Evolutionary conservation across 148 eudicot species (phyloP).

Genomic region (Arbutus unedo): DNA sequence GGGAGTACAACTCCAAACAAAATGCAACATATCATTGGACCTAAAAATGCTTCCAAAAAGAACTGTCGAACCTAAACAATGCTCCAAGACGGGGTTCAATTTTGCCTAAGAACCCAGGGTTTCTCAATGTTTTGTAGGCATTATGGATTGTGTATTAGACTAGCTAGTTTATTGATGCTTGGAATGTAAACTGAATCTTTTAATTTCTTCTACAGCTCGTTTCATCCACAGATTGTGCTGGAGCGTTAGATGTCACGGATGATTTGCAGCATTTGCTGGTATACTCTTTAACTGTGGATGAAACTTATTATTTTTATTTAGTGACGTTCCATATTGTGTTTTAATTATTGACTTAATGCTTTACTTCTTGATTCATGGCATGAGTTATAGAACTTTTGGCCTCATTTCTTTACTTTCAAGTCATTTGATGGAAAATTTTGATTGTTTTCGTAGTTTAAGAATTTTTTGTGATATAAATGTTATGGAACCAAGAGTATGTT

Average conservation of each 20-base stretch:
- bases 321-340: not conserved
- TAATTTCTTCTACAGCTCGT: conserved; percentile 60
- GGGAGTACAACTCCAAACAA: not conserved
- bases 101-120: not conserved
- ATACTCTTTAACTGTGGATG: conserved; percentile 15
- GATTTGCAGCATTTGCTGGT: conserved; percentile 95
- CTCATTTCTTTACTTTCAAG: not conserved
- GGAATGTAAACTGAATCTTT: conserved; percentile 11
- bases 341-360: not conserved
- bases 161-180: not conserved
- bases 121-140: not conserved
- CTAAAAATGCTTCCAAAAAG: not conserved
- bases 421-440: not conserved
- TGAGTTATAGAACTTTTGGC: not conserved
- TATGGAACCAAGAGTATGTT: not conserved
- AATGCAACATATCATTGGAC: not conserved
- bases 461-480: not conserved
- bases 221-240: conserved; percentile 93
- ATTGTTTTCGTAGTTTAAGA: not conserved
- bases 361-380: not conserved
- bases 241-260: conserved; percentile 92
- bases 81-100: not conserved
- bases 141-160: not conserved
- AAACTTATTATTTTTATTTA: not conserved
- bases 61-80: not conserved